Evolutionary conservation across 108 stramenopile genomes (phyloP), one percentile per base, ranked within the genome.

Genomic region (Poteriospumella lacustris): DNA sequence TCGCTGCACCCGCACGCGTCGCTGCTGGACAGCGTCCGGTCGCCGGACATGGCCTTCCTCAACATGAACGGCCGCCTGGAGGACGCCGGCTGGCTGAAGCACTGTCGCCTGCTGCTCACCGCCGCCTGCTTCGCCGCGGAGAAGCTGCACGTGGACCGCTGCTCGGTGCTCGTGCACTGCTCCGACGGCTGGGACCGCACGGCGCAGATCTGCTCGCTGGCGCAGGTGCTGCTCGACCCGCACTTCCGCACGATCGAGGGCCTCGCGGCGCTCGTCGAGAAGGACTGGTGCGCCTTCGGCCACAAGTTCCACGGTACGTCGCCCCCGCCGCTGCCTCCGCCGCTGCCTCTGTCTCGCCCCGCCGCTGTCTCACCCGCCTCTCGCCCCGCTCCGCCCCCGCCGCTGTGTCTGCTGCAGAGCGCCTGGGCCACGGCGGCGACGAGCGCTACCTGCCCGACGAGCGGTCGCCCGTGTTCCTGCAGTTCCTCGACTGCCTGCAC

Each of bases 401-500:
- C n/a, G n/a, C n/a, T n/a, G n/a, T n/a, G n/a, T n/a, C n/a, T n/a
- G n/a, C n/a, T n/a, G n/a, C n/a, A 56, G 60, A 64, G 28, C 60
- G 60, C 24, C 36, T 26, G 9, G 60, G 60, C 24, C 60, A 64
- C 36, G 60, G 60, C 9, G 33, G 24, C 5, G 60, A 64, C 15
- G 5, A 24, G 33, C 28, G 36, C 31, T 64, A 26, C 36, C 31
- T 33, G 5, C 31, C 60, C 69, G 88, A 92, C 28, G 94, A 99
- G 77, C 80, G 91, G 1, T 92, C 94, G 43, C 97, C 99, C 42
- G 90, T 99, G 58, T 98, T 99, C 80, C 34, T 98, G 39, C 99
- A 98, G 85, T 99, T 97, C 79, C 69, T 98, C 59, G 99, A 99
- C 84, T 94, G 92, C 79, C 91, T 95, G 38, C 95, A 87, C 80